Evolutionary conservation across 192 early-diverging fungal species (phyloP).

Genomic region (Coemansia sp.): DNA sequence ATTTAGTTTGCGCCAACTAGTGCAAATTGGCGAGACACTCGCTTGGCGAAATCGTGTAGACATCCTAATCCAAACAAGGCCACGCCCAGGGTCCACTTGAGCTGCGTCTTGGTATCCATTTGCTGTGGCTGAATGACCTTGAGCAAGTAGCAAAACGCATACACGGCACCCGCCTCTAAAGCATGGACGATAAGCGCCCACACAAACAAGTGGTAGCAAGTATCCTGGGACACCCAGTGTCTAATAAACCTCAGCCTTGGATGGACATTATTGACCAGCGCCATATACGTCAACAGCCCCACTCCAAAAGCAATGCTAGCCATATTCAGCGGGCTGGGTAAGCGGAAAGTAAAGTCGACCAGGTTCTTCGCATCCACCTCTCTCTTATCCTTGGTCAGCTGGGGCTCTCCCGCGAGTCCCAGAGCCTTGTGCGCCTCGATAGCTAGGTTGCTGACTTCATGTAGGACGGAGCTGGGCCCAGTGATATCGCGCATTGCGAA

Average conservation of each 20-base stretch:
- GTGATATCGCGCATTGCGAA: conserved; percentile 37
- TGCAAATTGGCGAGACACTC: conserved; percentile 34
- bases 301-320: conserved; percentile 10
- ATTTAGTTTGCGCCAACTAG: conserved; percentile 23
- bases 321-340: conserved; percentile 19
- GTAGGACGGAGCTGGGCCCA: conserved; percentile 21
- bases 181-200: conserved; percentile 12
- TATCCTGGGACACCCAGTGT: conserved; percentile 13
- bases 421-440: conserved; percentile 27
- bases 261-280: conserved; percentile 12
- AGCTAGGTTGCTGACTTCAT: conserved; percentile 39
- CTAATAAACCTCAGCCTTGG: conserved; percentile 23
- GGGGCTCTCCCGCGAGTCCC: conserved; percentile 10
- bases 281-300: conserved; percentile 14
- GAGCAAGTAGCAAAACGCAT: conserved; percentile 40
- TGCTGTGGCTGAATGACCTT: conserved; percentile 49
- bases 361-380: conserved; percentile 19
- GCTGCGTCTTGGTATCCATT: conserved; percentile 30
- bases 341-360: conserved; percentile 30
- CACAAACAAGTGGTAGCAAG: conserved; percentile 34
- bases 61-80: conserved; percentile 36
- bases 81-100: conserved; percentile 46
- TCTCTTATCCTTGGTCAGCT: conserved; percentile 22
- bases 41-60: conserved; percentile 26
- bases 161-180: conserved; percentile 25